Percentiles rank a stretch among this genome's conserved stretches.
Conservation (phyloP, 805 yeast species). For the Priceomyces medius region DNA sequence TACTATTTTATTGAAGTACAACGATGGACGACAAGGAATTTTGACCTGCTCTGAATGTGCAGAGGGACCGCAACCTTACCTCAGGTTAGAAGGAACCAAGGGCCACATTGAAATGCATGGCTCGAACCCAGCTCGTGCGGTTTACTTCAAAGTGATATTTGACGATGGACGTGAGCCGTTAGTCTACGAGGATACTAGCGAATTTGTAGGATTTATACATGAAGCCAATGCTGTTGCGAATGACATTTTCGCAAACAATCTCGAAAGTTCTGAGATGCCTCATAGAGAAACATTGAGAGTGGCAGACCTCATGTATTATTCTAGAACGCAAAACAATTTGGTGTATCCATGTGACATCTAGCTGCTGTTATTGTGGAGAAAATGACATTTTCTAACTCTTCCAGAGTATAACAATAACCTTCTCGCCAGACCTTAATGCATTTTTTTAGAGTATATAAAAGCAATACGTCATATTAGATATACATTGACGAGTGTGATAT, state of each 20-base stretch:
- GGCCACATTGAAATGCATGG: conserved; percentile 31
- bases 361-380: too few relatives aligned
- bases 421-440: too few relatives aligned
- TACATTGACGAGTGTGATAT: too few relatives aligned
- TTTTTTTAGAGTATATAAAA: too few relatives aligned
- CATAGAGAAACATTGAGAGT: conserved; percentile 47
- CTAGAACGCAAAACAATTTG: conserved; percentile 45
- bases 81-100: conserved; percentile 35
- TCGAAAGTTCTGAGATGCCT: conserved; percentile 37
- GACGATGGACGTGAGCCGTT: conserved; percentile 22
- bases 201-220: conserved; percentile 50
- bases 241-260: conserved; percentile 40
- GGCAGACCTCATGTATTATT: conserved; percentile 48
- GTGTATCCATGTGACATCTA: conserved; percentile 40
- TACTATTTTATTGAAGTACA: conserved; percentile 36
- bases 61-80: conserved; percentile 26
- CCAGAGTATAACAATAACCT: too few relatives aligned
- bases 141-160: conserved; percentile 30
- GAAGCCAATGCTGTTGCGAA: conserved; percentile 57
- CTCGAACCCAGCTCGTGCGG: conserved; percentile 34
- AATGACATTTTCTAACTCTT: too few relatives aligned
- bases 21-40: conserved; percentile 42
- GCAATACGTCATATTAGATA: too few relatives aligned
- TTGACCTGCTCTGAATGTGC: conserved; percentile 29
- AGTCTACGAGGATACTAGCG: conserved; percentile 33